Evolutionary conservation across 2,329 filamentous ascomycete species (phyloP).

Genomic region (Colletotrichum trifolii): DNA sequence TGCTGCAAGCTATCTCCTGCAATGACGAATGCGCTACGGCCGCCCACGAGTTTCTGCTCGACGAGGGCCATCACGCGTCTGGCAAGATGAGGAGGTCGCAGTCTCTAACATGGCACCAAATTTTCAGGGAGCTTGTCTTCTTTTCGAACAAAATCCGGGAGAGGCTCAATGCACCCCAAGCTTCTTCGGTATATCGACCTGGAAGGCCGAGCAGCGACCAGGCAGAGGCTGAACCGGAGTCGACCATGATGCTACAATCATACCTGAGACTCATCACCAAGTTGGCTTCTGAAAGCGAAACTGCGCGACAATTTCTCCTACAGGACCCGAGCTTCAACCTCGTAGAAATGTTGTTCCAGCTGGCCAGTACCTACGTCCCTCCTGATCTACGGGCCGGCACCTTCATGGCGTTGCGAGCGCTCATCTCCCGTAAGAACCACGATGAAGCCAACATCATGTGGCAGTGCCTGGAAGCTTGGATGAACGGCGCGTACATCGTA

Average conservation of each 20-base stretch:
- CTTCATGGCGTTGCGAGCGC: slow-evolving; percentile 79
- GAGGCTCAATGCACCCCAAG: slow-evolving; percentile 68
- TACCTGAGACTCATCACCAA: slow-evolving; percentile 91
- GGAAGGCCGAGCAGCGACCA: slow-evolving; percentile 73
- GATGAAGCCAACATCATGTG: slow-evolving; percentile 80
- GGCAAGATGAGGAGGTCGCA: slow-evolving; percentile 84
- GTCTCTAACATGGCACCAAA: slow-evolving; percentile 91
- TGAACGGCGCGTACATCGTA: slow-evolving; percentile 67
- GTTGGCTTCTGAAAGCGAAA: slow-evolving; percentile 78
- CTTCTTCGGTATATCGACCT: slow-evolving; percentile 61
- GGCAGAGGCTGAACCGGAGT: slow-evolving; percentile 88
- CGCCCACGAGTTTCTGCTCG: slow-evolving; percentile 89
- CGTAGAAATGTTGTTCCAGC: slow-evolving; percentile 78
- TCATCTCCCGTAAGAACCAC: slow-evolving; percentile 79
- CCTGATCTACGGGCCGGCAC: slow-evolving; percentile 84
- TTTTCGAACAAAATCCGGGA: slow-evolving; percentile 85
- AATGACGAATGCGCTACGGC: slow-evolving; percentile 84
- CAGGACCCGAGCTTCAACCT: slow-evolving; percentile 73
- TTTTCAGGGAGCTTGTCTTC: slow-evolving; percentile 88
- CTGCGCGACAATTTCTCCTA: slow-evolving; percentile 79
- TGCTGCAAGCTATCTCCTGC: slow-evolving; percentile 88
- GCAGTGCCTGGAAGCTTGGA: slow-evolving; percentile 82
- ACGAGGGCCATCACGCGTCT: slow-evolving; percentile 80
- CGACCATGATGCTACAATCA: slow-evolving; percentile 94
- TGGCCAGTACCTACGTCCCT: slow-evolving; percentile 82